Evolutionary conservation across 768 basidiomycete species (phyloP).

Genomic region (Tylopilus sp.): DNA sequence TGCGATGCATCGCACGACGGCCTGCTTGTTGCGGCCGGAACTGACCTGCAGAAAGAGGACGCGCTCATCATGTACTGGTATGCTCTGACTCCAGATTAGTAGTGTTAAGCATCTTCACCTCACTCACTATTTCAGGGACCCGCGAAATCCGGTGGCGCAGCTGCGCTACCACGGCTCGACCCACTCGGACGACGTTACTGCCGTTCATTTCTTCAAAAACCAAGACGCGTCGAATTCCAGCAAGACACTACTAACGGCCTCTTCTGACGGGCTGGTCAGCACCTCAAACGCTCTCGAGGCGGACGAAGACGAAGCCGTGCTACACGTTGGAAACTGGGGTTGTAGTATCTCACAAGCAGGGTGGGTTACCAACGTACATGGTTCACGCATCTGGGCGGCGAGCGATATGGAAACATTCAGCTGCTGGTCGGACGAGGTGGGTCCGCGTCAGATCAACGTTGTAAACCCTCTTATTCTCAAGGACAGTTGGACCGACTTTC

Average conservation of each 20-base stretch:
- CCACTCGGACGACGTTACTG: constrained; percentile 91
- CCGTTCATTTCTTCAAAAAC: constrained; percentile 49
- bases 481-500: constrained; percentile 56
- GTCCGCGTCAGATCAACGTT: constrained; percentile 3
- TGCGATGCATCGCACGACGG: constrained; percentile 73
- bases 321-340: constrained; percentile 84
- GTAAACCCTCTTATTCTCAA: neutral
- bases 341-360: constrained; percentile 77
- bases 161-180: constrained; percentile 78
- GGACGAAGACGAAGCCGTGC: constrained; percentile 85
- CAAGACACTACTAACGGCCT: constrained; percentile 68
- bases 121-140: constrained; percentile 57
- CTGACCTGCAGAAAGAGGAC: constrained; percentile 77
- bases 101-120: constrained; percentile 5
- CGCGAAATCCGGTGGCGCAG: constrained; percentile 67
- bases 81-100: constrained; percentile 6
- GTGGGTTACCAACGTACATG: constrained; percentile 44
- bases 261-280: constrained; percentile 80
- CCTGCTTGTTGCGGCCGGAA: constrained; percentile 74
- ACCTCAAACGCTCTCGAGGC: constrained; percentile 66
- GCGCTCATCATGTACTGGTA: constrained; percentile 85
- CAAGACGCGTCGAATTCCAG: constrained; percentile 32
- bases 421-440: constrained; percentile 73
- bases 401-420: constrained; percentile 97
- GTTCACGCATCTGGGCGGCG: constrained; percentile 66